Conservation (phyloP, 164 flowering plant species). For the Amborella trichopoda region DNA sequence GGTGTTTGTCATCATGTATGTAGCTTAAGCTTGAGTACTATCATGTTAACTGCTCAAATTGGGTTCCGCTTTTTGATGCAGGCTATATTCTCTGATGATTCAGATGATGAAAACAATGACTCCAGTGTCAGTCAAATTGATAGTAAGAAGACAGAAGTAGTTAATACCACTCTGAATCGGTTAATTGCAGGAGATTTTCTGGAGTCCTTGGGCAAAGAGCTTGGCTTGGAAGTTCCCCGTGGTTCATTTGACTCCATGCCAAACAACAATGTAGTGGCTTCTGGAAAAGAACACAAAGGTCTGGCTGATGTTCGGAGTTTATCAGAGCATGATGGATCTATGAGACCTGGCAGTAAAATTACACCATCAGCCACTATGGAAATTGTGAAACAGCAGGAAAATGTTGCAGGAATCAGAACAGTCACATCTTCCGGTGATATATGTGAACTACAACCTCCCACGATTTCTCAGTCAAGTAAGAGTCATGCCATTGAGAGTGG, state of each 20-base stretch:
- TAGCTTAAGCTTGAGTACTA: not conserved
- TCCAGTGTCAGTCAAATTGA: slow-evolving; percentile 19
- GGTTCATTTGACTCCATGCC: slow-evolving; percentile 23
- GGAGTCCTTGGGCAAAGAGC: slow-evolving; percentile 87
- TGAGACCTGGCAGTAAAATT: too few species aligned
- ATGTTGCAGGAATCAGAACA: too few species aligned
- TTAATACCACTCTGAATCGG: slow-evolving; percentile 61
- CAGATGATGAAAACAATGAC: slow-evolving; percentile 60
- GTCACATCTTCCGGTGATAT: too few species aligned
- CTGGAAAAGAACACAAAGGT: too few species aligned
- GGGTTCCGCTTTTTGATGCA: slow-evolving; percentile 16
- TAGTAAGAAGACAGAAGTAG: slow-evolving; percentile 58
- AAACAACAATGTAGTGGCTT: too few species aligned
- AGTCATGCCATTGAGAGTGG: too few species aligned
- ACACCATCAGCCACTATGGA: too few species aligned
- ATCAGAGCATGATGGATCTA: too few species aligned
- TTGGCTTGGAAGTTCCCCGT: slow-evolving; percentile 86
- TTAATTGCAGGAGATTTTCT: slow-evolving; percentile 95
- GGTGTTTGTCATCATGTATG: not conserved
- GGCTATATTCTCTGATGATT: slow-evolving; percentile 99
- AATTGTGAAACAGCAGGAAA: too few species aligned
- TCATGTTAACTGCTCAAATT: not conserved
- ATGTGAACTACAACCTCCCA: too few species aligned
- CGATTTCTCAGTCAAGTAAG: too few species aligned
- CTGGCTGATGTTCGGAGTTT: too few species aligned